These are phyloP conservation scores for Ballota nigra DNA, from an alignment of 257 asterid species.

Conservation along the genomic window DNA sequence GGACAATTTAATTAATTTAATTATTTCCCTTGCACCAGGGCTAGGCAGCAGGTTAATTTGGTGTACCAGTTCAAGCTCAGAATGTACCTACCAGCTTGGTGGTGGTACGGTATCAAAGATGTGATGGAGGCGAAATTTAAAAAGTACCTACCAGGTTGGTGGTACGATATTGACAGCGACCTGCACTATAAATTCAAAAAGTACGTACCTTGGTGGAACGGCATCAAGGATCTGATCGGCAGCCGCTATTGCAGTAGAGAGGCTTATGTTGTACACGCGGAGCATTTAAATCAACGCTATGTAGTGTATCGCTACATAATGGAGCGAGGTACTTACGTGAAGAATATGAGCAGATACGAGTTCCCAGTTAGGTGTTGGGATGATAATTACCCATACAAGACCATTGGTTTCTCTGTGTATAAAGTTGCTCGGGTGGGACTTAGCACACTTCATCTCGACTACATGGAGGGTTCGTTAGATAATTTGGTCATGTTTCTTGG, in stretches of 20 bases:
- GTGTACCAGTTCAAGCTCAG: not conserved
- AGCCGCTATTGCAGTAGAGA: not conserved
- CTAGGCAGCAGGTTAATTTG: not conserved
- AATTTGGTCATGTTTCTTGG: not conserved
- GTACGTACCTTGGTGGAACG: too few relatives aligned
- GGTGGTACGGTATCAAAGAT: not conserved
- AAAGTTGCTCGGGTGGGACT: not conserved
- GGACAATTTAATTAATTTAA: too few relatives aligned
- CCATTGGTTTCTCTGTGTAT: not conserved
- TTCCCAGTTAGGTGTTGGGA: not conserved
- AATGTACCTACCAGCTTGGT: not conserved
- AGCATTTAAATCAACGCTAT: not conserved
- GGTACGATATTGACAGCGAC: too few relatives aligned
- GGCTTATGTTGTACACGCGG: not conserved
- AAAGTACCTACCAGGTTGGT: too few relatives aligned
- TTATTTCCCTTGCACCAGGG: too few relatives aligned
- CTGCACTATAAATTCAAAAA: too few relatives aligned
- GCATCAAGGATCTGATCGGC: too few relatives aligned
- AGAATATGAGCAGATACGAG: not conserved
- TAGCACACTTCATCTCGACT: not conserved
- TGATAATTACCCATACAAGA: not conserved
- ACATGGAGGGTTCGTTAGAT: not conserved
- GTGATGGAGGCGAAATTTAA: too few relatives aligned
- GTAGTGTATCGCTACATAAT: not conserved
- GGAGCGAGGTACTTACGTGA: not conserved